Percentiles rank a stretch among this genome's conserved stretches.
These are phyloP conservation scores for Xylariaceae sp. DNA, from an alignment of 2,329 filamentous ascomycete genomes.

Conservation along the genomic window DNA sequence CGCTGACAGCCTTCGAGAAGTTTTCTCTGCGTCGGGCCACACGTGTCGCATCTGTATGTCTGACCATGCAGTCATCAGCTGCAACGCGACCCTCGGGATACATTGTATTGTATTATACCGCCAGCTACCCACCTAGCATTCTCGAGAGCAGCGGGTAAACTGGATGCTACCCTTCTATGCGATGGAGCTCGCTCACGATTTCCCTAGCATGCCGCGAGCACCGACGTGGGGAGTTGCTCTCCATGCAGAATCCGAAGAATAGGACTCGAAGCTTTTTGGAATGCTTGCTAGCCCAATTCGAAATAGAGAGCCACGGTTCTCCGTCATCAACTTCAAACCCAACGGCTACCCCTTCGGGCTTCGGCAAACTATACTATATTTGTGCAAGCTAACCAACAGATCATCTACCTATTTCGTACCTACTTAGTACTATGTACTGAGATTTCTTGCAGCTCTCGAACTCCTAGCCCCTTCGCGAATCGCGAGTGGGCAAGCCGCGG, in stretches of 20 bases:
- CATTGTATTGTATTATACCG: background rate
- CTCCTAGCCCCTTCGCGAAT: background rate
- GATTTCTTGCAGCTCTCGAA: background rate
- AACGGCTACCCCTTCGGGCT: background rate
- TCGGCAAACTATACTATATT: background rate
- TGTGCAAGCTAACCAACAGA: background rate
- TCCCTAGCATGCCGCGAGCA: no score
- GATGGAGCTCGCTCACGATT: no score
- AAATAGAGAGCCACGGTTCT: slow-evolving; percentile 4
- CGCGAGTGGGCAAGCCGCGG: background rate
- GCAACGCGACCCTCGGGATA: background rate
- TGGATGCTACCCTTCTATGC: no score
- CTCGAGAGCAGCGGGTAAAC: slow-evolving; percentile 7
- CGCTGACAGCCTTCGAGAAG: slow-evolving; percentile 29
- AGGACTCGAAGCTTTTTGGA: no score
- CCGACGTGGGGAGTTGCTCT: no score
- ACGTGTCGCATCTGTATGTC: slow-evolving; percentile 26
- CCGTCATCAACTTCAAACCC: slow-evolving; percentile 17
- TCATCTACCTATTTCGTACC: no score
- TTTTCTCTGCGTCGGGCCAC: slow-evolving; percentile 26
- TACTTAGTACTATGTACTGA: no score
- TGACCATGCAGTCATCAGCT: slow-evolving; percentile 27
- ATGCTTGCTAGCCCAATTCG: background rate
- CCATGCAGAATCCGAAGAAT: no score
- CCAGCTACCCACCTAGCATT: background rate